These are phyloP conservation scores for Irpex lacteus DNA, from an alignment of 1,284 basidiomycete genomes.

Conservation along the genomic window DNA sequence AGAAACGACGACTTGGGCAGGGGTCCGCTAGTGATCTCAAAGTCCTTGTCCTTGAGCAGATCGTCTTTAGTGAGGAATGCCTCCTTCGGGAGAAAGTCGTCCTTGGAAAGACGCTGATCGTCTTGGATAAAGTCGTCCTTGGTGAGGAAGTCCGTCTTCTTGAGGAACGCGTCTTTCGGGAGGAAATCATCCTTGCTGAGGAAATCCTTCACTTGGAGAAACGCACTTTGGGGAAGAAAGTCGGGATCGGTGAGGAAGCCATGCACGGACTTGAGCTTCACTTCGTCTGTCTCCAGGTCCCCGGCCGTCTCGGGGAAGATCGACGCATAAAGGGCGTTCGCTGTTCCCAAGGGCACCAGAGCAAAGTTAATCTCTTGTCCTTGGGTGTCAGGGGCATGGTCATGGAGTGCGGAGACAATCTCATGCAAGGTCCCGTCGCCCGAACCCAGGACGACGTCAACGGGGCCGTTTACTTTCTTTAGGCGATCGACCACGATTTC, in stretches of 20 bases:
- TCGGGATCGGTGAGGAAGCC: constrained; percentile 35
- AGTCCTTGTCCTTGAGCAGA: background rate
- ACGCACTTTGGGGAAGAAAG: background rate
- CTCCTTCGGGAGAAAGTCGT: background rate
- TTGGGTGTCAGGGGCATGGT: constrained; percentile 18
- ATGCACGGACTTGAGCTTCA: constrained; percentile 55
- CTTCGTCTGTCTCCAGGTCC: constrained; percentile 18
- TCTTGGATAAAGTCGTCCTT: background rate
- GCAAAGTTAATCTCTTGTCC: constrained; percentile 37
- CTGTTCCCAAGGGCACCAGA: constrained; percentile 85
- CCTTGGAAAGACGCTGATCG: background rate
- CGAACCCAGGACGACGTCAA: constrained; percentile 66
- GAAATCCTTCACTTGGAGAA: background rate
- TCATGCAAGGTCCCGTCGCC: constrained; percentile 93
- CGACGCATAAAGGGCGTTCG: constrained; percentile 85
- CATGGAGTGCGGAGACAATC: constrained; percentile 62
- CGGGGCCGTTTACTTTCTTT: constrained; percentile 19
- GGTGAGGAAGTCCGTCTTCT: background rate
- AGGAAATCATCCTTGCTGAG: background rate
- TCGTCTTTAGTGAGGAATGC: background rate
- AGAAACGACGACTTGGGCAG: background rate
- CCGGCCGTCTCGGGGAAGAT: constrained; percentile 44
- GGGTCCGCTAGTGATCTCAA: background rate
- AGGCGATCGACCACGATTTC: constrained; percentile 45
- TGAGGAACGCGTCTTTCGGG: background rate